Evolutionary conservation across 495 filamentous ascomycete genomes (phyloP).

Genomic region (Lichenothelia convexa): DNA sequence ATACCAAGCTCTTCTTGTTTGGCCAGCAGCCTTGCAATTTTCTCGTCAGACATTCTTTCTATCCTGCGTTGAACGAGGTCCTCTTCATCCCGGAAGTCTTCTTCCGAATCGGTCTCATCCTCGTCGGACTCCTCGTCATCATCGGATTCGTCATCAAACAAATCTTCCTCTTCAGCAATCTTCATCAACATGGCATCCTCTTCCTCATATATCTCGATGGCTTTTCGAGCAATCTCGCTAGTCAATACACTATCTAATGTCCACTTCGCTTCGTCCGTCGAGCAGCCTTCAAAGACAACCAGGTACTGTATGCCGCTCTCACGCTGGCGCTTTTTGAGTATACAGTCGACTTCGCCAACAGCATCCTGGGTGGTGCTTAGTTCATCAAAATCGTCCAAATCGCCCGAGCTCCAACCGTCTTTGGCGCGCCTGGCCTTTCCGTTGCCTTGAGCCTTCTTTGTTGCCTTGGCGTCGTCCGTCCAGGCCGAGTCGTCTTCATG

Average conservation of each 20-base stretch:
- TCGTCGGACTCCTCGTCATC: slow-evolving; percentile 22
- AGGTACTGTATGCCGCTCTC: slow-evolving; percentile 31
- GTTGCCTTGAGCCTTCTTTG: neutral
- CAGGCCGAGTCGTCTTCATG: neutral
- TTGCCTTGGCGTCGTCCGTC: neutral
- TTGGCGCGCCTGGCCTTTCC: neutral
- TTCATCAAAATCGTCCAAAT: slow-evolving; percentile 27
- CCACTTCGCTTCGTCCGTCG: slow-evolving; percentile 32
- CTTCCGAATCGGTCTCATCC: slow-evolving; percentile 17
- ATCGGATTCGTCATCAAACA: slow-evolving; percentile 18
- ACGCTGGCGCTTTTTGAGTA: slow-evolving; percentile 27
- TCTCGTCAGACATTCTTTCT: slow-evolving; percentile 32
- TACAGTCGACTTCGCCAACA: slow-evolving; percentile 15
- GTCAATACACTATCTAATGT: slow-evolving; percentile 21
- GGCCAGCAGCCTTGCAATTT: slow-evolving; percentile 38
- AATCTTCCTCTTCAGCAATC: slow-evolving; percentile 6
- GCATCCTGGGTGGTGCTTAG: slow-evolving; percentile 27
- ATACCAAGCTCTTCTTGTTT: slow-evolving; percentile 53
- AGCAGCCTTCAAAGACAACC: slow-evolving; percentile 26
- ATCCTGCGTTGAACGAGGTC: slow-evolving; percentile 15
- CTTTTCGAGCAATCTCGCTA: slow-evolving; percentile 6
- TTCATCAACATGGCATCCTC: slow-evolving; percentile 2
- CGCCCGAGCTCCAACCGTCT: slow-evolving; percentile 22
- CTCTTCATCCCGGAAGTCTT: slow-evolving; percentile 19
- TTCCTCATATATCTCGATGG: slow-evolving; percentile 25